phyloP scores from a whole-genome alignment of 768 basidiomycete species.

The Boletellus ananiceps region DNA sequence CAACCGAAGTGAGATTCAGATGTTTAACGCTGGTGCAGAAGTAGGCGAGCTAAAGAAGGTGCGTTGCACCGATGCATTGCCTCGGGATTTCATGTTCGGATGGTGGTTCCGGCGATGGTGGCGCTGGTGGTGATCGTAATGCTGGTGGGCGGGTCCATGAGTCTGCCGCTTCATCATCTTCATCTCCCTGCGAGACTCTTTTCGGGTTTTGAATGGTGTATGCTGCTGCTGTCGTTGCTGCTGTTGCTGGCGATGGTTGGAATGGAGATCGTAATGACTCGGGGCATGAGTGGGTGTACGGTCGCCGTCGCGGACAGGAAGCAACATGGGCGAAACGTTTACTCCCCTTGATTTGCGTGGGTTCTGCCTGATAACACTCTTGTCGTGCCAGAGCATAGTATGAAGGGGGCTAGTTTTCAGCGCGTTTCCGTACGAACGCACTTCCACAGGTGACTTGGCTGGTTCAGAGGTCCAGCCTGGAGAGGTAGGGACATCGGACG shows the following conservation, averaged over 20 bases:
- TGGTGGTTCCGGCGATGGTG: slow-evolving; percentile 55
- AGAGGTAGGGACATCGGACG: slow-evolving; percentile 27
- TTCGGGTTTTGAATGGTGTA: slow-evolving; percentile 49
- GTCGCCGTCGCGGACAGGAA: slow-evolving; percentile 52
- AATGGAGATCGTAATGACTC: slow-evolving; percentile 31
- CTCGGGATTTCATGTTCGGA: slow-evolving; percentile 60
- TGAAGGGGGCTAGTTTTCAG: slow-evolving; percentile 55
- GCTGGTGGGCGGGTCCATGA: slow-evolving; percentile 36
- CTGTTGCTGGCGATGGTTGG: slow-evolving; percentile 37
- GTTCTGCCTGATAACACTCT: slow-evolving; percentile 18
- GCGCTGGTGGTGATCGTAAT: slow-evolving; percentile 42
- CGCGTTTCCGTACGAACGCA: slow-evolving; percentile 34
- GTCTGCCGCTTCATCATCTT: slow-evolving; percentile 62
- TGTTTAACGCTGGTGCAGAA: slow-evolving; percentile 26
- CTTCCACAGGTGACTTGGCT: slow-evolving; percentile 16
- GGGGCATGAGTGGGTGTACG: slow-evolving; percentile 46
- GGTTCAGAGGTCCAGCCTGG: slow-evolving; percentile 30
- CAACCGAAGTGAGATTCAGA: slow-evolving; percentile 15
- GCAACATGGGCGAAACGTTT: slow-evolving; percentile 47
- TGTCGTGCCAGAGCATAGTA: slow-evolving; percentile 49
- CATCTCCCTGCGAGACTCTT: slow-evolving; percentile 63
- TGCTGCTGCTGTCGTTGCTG: slow-evolving; percentile 22
- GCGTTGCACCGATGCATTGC: slow-evolving; percentile 52
- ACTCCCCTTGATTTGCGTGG: slow-evolving; percentile 31
- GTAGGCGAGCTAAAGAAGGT: slow-evolving; percentile 35